Evolutionary conservation across 371 early-diverging fungal species (phyloP).

Genomic region (Vairimorpha ceranae): DNA sequence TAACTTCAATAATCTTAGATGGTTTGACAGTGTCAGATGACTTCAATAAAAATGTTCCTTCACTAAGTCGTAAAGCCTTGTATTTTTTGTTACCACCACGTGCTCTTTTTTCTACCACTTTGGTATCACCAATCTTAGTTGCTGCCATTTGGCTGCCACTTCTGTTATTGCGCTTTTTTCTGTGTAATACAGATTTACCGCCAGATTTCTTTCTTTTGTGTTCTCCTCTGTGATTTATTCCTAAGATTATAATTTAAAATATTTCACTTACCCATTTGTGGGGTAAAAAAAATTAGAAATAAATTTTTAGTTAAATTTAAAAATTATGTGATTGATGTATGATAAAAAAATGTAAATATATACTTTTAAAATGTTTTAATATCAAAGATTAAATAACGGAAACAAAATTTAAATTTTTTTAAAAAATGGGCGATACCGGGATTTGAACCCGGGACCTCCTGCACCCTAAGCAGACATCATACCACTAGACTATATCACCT

Average conservation of each 20-base stretch:
- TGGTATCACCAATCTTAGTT: conserved; percentile 89
- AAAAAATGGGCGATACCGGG: conserved; percentile 61
- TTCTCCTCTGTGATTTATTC: conserved; percentile 61
- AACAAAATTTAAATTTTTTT: too few relatives aligned
- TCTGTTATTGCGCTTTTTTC: conserved; percentile 98
- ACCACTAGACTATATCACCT: conserved; percentile 64
- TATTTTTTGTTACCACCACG: conserved; percentile 97
- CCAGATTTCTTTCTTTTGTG: conserved; percentile 94
- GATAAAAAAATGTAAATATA: too few relatives aligned
- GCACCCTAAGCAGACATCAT: conserved; percentile 64
- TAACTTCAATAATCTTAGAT: conserved; percentile 84
- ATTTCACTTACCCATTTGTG: conserved; percentile 52
- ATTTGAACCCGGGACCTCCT: conserved; percentile 63
- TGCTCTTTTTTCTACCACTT: conserved; percentile 83
- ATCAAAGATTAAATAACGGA: too few relatives aligned
- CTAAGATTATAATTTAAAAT: conserved; percentile 28
- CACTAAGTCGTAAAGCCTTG: conserved; percentile 90
- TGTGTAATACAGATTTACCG: conserved; percentile 88
- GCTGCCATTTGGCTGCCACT: conserved; percentile 90
- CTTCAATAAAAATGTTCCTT: conserved; percentile 68
- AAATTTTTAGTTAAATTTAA: not conserved
- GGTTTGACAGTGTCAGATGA: not conserved
- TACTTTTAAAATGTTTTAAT: too few relatives aligned
- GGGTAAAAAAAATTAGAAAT: conserved; percentile 23
- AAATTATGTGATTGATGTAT: not conserved